Base-by-base conservation (phyloP, 805 yeast species). In the Candida ponderosae region DNA sequence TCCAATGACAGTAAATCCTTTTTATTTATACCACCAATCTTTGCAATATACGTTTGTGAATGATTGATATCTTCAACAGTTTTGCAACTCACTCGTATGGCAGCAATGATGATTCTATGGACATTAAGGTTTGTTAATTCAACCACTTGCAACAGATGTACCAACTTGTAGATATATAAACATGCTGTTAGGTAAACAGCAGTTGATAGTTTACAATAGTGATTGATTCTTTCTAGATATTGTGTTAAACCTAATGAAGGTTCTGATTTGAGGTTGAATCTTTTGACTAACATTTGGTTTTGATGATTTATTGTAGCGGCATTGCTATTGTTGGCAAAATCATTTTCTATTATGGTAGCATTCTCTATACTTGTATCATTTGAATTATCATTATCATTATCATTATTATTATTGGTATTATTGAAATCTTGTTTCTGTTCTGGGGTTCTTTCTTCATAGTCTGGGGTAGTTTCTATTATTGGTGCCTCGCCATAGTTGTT, bases 1-100 rank as follows among this genome's bases (percentile, higher is more conserved):
- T 76, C 82, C 32, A 76, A 54, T 20, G 62, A 56, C 38, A 62
- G 56, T 34, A 76, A 54, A 37, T 76, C 82, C 5, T 48, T 37
- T 30, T 59, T 40, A 48, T 56, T 42, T 38, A 72, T 52, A 1
- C 78, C 78, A 3, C 68, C 70, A 17, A 68, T 70, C 26, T 62
- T 62, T 5, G 76, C 71, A 40, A 63, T 65, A 33, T 68, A 61
- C 29, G 50, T 55, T 47, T 68, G 72, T 11, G 62, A 56, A 41
- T 68, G 69, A 33, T 59, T 61, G 27, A 67, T 52, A 46, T 72
- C 78, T 45, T 72, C 78, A 4, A 69, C 43, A 8, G 60, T 53
- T 44, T 72, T 72, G 35, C 69, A 62, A 6, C 76, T 68, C 3
- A 72, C 52, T n/a, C 76, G 47, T 11, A 69, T 50, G 2, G 68